Conservation (phyloP, 139 green algal species). For the Marvania coccoides region DNA sequence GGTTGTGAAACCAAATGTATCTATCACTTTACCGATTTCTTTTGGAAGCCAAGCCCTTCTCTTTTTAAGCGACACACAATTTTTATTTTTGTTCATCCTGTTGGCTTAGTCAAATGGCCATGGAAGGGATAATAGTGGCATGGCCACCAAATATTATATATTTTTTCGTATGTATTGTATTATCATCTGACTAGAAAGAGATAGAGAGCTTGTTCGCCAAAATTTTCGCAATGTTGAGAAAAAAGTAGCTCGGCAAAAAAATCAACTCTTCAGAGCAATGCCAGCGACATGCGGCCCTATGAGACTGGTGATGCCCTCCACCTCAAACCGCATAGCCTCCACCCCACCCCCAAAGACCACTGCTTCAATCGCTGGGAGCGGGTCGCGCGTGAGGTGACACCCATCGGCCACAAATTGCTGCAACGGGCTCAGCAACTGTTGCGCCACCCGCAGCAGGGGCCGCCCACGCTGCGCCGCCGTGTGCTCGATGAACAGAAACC, state of each 20-base stretch:
- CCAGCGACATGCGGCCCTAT: conserved; percentile 42
- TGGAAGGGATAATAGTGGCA: too few relatives aligned
- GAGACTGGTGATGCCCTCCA: conserved; percentile 26
- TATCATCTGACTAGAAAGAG: neutral
- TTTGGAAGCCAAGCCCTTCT: neutral
- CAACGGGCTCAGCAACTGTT: conserved; percentile 49
- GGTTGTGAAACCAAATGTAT: neutral
- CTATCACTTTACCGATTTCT: neutral
- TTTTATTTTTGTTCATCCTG: neutral
- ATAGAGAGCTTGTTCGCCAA: neutral
- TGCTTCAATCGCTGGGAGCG: conserved; percentile 18
- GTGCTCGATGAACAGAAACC: conserved; percentile 47
- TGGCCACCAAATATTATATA: neutral
- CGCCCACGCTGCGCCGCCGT: neutral
- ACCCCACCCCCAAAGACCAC: conserved; percentile 10
- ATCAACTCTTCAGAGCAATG: too few relatives aligned
- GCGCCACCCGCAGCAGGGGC: conserved; percentile 27
- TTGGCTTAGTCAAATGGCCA: neutral
- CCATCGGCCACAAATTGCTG: conserved; percentile 57
- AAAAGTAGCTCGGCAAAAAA: too few relatives aligned
- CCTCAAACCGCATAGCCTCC: conserved; percentile 20
- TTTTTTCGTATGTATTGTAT: neutral
- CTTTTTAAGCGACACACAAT: neutral
- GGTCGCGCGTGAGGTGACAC: conserved; percentile 57
- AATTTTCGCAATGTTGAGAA: neutral